These are phyloP conservation scores for Erysimum pusillum DNA, from an alignment of 441 rosid genomes.

Conservation along the genomic window DNA sequence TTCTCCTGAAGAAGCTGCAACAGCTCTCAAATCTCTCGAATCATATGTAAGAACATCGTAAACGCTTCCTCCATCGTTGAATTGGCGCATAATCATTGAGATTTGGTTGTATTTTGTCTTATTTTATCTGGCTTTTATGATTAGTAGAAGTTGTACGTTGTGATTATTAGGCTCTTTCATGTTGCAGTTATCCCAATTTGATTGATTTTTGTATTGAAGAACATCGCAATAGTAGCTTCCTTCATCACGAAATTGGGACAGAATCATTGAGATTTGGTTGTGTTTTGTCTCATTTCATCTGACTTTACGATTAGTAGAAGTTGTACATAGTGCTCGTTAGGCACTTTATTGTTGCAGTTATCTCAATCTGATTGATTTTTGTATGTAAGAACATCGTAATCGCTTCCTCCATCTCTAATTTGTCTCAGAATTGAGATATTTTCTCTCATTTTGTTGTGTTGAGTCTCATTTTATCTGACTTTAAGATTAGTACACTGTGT, in stretches of 20 bases:
- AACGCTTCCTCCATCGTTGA: neutral
- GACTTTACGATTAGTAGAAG: neutral
- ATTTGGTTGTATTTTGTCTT: conserved; percentile 14
- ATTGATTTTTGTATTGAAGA: conserved; percentile 45
- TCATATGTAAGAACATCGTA: conserved; percentile 54
- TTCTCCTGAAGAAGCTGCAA: conserved; percentile 76
- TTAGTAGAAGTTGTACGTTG: too few relatives aligned
- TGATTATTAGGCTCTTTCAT: too few relatives aligned
- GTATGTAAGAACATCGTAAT: neutral
- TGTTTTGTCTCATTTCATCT: conserved; percentile 14
- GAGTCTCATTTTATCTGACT: neutral
- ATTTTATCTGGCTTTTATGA: neutral
- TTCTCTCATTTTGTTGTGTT: conserved; percentile 1
- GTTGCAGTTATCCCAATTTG: too few relatives aligned
- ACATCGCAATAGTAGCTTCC: neutral
- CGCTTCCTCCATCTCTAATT: conserved; percentile 15
- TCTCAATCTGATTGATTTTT: neutral
- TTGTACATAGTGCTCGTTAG: neutral
- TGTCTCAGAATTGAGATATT: neutral
- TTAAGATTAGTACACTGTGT: neutral
- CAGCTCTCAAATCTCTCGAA: conserved; percentile 70
- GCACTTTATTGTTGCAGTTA: neutral
- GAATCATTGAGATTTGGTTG: conserved; percentile 10
- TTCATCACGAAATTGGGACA: neutral
- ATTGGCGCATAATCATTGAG: neutral